Evolutionary conservation across 1,284 basidiomycete species (phyloP).

Genomic region (Ceratobasidium sp.): DNA sequence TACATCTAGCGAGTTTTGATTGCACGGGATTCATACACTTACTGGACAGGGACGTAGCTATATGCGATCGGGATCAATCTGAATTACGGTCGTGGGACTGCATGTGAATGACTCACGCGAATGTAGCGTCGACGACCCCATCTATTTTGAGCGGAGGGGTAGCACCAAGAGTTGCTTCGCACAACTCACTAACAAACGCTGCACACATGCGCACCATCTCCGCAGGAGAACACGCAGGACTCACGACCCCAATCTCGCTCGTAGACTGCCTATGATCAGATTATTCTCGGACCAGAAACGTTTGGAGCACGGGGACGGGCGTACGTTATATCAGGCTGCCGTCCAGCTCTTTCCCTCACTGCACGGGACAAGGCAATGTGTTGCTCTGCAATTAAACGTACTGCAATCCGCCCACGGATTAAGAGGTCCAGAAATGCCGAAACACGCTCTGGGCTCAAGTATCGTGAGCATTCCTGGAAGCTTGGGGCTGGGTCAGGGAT

Average conservation of each 20-base stretch:
- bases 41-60: conserved; percentile 87
- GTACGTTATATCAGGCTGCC: conserved; percentile 11
- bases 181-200: conserved; percentile 84
- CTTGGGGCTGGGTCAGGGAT: conserved; percentile 57
- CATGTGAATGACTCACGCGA: conserved; percentile 66
- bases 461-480: conserved; percentile 86
- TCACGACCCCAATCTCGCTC: conserved; percentile 71
- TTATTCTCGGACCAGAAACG: neutral
- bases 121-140: conserved; percentile 74
- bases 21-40: conserved; percentile 78
- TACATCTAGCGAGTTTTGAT: neutral
- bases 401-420: conserved; percentile 87
- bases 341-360: conserved; percentile 52
- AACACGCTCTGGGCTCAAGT: conserved; percentile 82
- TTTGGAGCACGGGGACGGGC: neutral
- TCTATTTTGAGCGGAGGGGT: conserved; percentile 75
- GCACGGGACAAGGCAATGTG: conserved; percentile 85
- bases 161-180: conserved; percentile 84
- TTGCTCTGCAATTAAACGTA: conserved; percentile 91
- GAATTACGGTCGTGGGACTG: neutral
- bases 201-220: conserved; percentile 79
- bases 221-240: conserved; percentile 73
- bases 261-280: neutral
- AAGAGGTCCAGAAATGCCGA: conserved; percentile 84
- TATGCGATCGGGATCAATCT: conserved; percentile 42